Percentiles rank a stretch among this genome's conserved stretches.
phyloP scores from a whole-genome alignment of 2,329 filamentous ascomycete genomes.

The Nigrospora osmanthi region DNA sequence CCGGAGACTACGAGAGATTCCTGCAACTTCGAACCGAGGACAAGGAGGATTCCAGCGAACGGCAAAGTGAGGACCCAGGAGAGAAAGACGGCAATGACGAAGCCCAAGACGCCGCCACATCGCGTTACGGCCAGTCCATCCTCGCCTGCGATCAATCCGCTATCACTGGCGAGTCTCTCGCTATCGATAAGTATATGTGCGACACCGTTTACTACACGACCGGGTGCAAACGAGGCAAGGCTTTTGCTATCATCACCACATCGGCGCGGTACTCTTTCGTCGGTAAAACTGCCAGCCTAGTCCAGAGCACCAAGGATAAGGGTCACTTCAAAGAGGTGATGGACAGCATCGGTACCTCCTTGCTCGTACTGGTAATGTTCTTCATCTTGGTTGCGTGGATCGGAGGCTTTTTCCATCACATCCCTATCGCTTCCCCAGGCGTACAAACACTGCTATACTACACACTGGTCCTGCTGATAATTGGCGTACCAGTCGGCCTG shows the following conservation, averaged over 20 bases:
- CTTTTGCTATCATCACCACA: conserved; percentile 55
- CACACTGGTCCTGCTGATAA: conserved; percentile 59
- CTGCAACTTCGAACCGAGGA: conserved; percentile 20
- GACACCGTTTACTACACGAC: conserved; percentile 68
- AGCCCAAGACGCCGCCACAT: conserved; percentile 46
- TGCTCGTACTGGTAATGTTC: conserved; percentile 65
- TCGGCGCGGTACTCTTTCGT: conserved; percentile 64
- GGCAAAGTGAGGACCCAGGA: conserved; percentile 35
- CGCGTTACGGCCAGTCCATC: conserved; percentile 54
- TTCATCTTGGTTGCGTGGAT: conserved; percentile 66
- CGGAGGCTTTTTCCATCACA: conserved; percentile 65
- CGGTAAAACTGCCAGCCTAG: conserved; percentile 62
- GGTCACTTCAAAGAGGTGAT: conserved; percentile 75
- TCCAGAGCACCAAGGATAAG: conserved; percentile 61
- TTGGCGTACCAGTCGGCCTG: conserved; percentile 68
- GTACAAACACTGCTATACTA: conserved; percentile 56
- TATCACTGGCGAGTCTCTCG: conserved; percentile 68
- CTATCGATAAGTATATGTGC: conserved; percentile 66
- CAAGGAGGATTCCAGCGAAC: conserved; percentile 3
- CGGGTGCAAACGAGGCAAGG: conserved; percentile 69
- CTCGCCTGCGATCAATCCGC: conserved; percentile 66
- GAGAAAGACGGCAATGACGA: conserved; percentile 28
- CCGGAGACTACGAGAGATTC: conserved; percentile 47
- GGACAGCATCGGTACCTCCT: conserved; percentile 65
- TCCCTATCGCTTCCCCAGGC: conserved; percentile 50